Evolutionary conservation across 345 rosid species (phyloP).

Genomic region (Sonneratia caseolaris): DNA sequence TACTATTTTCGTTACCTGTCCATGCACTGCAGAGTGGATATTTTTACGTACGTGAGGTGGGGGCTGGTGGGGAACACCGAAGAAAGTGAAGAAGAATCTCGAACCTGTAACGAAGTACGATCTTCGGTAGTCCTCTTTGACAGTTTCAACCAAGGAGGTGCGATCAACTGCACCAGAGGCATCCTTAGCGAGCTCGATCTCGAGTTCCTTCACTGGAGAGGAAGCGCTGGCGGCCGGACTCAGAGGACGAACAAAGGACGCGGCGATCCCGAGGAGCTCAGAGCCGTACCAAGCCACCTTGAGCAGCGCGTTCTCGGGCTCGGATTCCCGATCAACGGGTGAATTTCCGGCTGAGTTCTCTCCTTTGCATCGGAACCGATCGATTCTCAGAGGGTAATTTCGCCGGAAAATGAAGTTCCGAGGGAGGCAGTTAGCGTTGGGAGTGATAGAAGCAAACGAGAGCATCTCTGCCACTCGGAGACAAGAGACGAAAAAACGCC

Average conservation of each 20-base stretch:
- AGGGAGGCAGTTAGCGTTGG: slow-evolving; percentile 14
- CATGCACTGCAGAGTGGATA: not conserved
- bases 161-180: slow-evolving; percentile 56
- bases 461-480: slow-evolving; percentile 34
- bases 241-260: slow-evolving; percentile 47
- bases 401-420: slow-evolving; percentile 9
- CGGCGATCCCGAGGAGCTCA: slow-evolving; percentile 85
- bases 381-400: slow-evolving; percentile 8
- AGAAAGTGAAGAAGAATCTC: not conserved
- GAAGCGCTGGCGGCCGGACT: slow-evolving; percentile 20
- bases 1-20: not conserved
- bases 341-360: slow-evolving; percentile 24
- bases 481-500: not conserved
- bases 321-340: slow-evolving; percentile 19
- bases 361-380: slow-evolving; percentile 25
- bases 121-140: slow-evolving; percentile 60
- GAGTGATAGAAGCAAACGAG: slow-evolving; percentile 22
- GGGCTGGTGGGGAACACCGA: not conserved
- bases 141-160: slow-evolving; percentile 38
- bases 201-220: slow-evolving; percentile 12
- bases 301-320: slow-evolving; percentile 57
- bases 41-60: too few species aligned
- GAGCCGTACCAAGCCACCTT: slow-evolving; percentile 92
- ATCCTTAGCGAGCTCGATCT: slow-evolving; percentile 24
- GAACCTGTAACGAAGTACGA: slow-evolving; percentile 89